Percentiles rank a stretch among this genome's conserved stretches.
phyloP scores from a whole-genome alignment of 108 stramenopile genomes.

The Nitzschia sp. region DNA sequence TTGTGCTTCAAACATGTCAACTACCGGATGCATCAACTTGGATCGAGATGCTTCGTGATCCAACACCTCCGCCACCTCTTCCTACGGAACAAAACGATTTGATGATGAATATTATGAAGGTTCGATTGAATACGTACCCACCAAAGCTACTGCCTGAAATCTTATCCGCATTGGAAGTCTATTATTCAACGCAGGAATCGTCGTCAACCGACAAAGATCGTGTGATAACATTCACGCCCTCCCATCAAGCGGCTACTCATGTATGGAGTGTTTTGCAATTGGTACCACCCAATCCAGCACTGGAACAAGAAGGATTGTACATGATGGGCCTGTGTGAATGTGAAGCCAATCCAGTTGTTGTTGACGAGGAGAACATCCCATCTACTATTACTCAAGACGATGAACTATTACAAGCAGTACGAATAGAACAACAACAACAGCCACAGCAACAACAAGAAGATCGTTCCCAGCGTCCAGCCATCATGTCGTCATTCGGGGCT shows the following conservation, averaged over 20 bases:
- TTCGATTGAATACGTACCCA: slow-evolving; percentile 22
- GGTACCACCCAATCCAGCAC: slow-evolving; percentile 6
- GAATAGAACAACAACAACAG: slow-evolving; percentile 9
- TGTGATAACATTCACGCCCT: too few species aligned
- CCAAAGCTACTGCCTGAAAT: background rate
- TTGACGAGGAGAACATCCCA: background rate
- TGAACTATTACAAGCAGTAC: too few species aligned
- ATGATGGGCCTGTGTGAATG: background rate
- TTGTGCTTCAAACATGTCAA: too few species aligned
- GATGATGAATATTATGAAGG: background rate
- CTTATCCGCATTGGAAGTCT: slow-evolving; percentile 4
- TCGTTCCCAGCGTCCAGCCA: too few species aligned
- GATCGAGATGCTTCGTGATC: too few species aligned
- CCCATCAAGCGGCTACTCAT: background rate
- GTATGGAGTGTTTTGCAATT: background rate
- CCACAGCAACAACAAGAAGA: too few species aligned
- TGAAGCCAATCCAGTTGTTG: background rate
- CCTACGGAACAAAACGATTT: too few species aligned
- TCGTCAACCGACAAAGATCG: background rate
- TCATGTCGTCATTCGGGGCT: too few species aligned
- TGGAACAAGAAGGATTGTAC: background rate
- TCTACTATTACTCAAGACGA: background rate
- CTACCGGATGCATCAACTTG: too few species aligned
- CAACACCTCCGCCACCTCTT: too few species aligned
- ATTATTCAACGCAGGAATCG: background rate